Base-by-base conservation (phyloP, 495 filamentous ascomycete genomes). In the Barbatosphaeria neglecta region DNA sequence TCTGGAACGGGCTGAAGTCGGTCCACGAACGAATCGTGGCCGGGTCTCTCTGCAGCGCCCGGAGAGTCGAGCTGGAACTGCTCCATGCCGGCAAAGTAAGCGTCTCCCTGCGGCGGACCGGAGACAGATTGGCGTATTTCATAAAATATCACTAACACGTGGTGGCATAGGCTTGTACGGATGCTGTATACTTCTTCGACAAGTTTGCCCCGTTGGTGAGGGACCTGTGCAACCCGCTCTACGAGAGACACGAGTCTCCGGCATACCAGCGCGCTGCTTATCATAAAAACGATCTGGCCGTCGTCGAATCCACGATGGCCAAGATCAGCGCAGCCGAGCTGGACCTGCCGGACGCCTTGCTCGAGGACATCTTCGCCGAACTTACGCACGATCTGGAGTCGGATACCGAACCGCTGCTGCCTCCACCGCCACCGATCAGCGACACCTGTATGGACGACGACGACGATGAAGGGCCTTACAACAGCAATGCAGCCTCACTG, bases 61-160 rank as follows among this genome's bases (percentile, higher is more conserved):
- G 70, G 37, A 62, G 60, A 41, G 43, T 66, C 15, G 70, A 74
- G 55, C 57, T 74, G 6, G 69, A 70, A 38, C 47, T 74, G 7
- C 60, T 74, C 17, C 58, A 60, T 41, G 64, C 63, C 16, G 70
- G 70, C 42, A 71, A 62, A 59, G 68, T 70, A 48, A 39, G 62
- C 50, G 15, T n/a, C 6, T 3, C n/a, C 13, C 8, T 3, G 8
- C 43, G n/a, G n/a, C n/a, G n/a, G n/a, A n/a, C n/a, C n/a, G n/a
- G n/a, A n/a, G n/a, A n/a, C n/a, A n/a, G n/a, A n/a, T n/a, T n/a
- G n/a, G n/a, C n/a, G n/a, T n/a, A n/a, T n/a, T n/a, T n/a, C n/a
- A n/a, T 11, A 23, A 18, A 24, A n/a, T 7, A 17, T 13, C 2
- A 28, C 58, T 65, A 46, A 66, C 48, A 18, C 24, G 37, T 22